phyloP scores from a whole-genome alignment of 768 basidiomycete species.

The Holtermannia corniformis region DNA sequence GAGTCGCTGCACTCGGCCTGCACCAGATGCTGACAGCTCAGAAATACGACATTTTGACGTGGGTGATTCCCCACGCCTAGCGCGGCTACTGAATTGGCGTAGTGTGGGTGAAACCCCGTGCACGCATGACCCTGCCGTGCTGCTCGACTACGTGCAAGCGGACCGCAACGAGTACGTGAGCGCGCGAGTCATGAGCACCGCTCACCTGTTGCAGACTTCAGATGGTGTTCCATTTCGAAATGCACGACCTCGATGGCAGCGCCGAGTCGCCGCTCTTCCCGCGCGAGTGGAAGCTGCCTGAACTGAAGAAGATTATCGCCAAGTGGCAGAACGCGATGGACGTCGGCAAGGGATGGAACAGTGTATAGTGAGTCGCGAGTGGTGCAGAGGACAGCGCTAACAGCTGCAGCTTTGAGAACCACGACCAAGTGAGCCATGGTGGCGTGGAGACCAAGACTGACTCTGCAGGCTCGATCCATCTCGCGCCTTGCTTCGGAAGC shows the following conservation, averaged over 20 bases:
- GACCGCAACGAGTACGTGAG: conserved; percentile 16
- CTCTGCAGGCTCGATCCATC: conserved; percentile 49
- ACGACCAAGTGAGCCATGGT: no score
- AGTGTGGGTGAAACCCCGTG: conserved; percentile 29
- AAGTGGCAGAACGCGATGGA: conserved; percentile 54
- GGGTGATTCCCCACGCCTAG: not conserved
- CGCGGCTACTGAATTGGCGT: not conserved
- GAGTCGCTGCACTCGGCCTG: conserved; percentile 39
- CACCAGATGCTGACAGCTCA: conserved; percentile 2
- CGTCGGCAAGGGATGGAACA: conserved; percentile 56
- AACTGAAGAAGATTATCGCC: conserved; percentile 45
- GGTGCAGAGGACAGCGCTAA: not conserved
- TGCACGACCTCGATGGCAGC: conserved; percentile 46
- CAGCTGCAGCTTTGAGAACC: conserved; percentile 19
- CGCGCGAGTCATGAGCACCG: no score
- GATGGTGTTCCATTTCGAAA: conserved; percentile 21
- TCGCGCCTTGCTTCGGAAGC: conserved; percentile 60
- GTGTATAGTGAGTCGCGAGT: conserved; percentile 35
- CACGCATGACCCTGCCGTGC: conserved; percentile 40
- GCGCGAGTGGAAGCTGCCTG: conserved; percentile 46
- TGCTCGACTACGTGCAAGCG: conserved; percentile 55
- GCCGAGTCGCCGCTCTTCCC: conserved; percentile 42
- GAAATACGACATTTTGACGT: conserved; percentile 10
- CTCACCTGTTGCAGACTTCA: no score
- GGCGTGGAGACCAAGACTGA: no score